Base-by-base conservation (phyloP, 2,329 filamentous ascomycete genomes). In the Diplocarpon mali region DNA sequence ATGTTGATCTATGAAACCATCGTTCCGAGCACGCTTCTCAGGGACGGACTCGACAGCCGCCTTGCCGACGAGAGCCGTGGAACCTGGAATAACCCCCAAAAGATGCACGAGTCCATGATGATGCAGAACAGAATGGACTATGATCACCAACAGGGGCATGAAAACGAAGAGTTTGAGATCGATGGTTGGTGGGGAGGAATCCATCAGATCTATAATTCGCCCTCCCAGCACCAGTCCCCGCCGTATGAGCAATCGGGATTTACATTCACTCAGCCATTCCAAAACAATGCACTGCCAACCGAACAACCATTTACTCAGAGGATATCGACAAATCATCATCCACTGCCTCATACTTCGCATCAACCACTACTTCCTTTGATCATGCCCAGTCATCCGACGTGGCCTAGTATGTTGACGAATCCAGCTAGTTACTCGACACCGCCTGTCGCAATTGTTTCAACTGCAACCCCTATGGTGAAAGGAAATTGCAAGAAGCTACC, bases 371-470 rank as follows among this genome's bases (percentile, higher is more conserved):
- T 84, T 16, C 81, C 85, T 60, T 68, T 89, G 52, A 80, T 85
- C 56, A 83, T 85, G 68, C 79, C 81, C 16, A 72, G 72, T 38
- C 73, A 81, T 51, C 63, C 72, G 40, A 71, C 73, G 51, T 93
- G 86, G 86, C 86, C 86, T 7, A 90, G 85, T 62, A 83, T 88
- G 74, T 69, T 90, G 61, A 84, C 82, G 37, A 83, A 82, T 52
- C 82, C 84, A 36, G 70, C 75, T 35, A 76, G 65, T 53, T 86
- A 78, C 58, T 71, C 77, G 36, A 71, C 79, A 34, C 69, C 76
- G 35, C 71, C 74, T 12, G 62, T 77, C 41, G 66, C 76, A 32
- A 71, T 84, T 32, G 67, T 71, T 15, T 67, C 73, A 14, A 68
- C 73, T 47, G 69, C 54, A n/a, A 46, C 75, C 37, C 72, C 73